Conservation (phyloP, 441 rosid species). For the Jatropha multifida region DNA sequence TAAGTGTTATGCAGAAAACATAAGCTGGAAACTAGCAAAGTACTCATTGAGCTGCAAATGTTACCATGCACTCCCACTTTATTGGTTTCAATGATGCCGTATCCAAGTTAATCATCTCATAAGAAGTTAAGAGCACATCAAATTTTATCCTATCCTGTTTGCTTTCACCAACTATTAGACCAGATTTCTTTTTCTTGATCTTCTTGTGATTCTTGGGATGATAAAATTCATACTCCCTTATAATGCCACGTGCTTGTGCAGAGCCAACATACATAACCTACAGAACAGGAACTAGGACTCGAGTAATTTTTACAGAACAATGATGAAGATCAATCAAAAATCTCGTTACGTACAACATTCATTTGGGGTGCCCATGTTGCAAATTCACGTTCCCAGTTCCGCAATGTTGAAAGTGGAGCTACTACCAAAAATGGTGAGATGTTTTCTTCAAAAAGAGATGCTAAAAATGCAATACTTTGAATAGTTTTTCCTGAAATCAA, state of each 20-base stretch:
- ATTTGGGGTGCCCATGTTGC: conserved; percentile 98
- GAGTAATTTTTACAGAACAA: not conserved
- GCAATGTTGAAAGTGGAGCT: conserved; percentile 97
- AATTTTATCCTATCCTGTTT: conserved; percentile 95
- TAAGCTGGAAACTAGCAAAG: conserved; percentile 21
- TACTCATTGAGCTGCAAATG: conserved; percentile 21
- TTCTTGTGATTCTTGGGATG: conserved; percentile 66
- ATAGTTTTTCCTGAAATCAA: conserved; percentile 84
- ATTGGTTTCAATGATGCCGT: conserved; percentile 80
- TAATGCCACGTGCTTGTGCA: conserved; percentile 80
- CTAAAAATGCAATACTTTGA: conserved; percentile 97
- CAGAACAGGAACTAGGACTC: conserved; percentile 23
- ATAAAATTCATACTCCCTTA: conserved; percentile 94
- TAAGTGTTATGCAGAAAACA: conserved; percentile 27
- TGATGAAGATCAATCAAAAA: conserved; percentile 14
- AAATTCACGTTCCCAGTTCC: conserved; percentile 99
- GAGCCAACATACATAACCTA: conserved; percentile 98
- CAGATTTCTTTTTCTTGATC: conserved; percentile 88
- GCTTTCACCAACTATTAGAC: conserved; percentile 70
- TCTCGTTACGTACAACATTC: conserved; percentile 79
- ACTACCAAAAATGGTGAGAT: conserved; percentile 81
- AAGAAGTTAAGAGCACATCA: conserved; percentile 96
- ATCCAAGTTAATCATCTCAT: conserved; percentile 98
- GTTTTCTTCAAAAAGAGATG: conserved; percentile 79
- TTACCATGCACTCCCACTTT: conserved; percentile 99